Conservation (phyloP, 768 basidiomycete species). For the Agrocybe pediades region DNA sequence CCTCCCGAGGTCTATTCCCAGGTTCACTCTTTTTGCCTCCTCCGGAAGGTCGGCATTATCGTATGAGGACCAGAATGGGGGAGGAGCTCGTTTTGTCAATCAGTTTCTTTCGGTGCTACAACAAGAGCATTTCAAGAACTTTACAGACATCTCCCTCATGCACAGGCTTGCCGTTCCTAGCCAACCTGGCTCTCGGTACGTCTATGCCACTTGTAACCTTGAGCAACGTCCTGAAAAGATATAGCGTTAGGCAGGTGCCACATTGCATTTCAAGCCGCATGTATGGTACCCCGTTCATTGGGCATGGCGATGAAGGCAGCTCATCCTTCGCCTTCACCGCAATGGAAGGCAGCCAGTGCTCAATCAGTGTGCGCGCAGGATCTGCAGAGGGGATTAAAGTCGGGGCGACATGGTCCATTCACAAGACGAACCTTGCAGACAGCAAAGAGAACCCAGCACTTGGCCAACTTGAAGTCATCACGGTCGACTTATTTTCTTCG, state of each 20-base stretch:
- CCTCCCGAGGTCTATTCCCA: too few relatives aligned
- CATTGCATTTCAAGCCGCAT: neutral
- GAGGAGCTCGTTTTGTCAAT: too few relatives aligned
- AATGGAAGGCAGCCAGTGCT: too few relatives aligned
- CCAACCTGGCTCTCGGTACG: neutral
- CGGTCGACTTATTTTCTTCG: neutral
- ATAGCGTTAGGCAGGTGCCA: neutral
- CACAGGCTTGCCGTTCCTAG: neutral
- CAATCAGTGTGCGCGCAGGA: neutral
- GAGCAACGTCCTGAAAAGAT: neutral
- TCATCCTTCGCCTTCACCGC: neutral
- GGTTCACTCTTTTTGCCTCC: too few relatives aligned
- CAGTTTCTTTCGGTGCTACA: neutral
- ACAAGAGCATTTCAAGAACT: neutral
- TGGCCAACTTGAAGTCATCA: neutral
- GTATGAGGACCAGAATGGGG: neutral
- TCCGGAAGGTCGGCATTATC: too few relatives aligned
- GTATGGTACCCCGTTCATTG: neutral
- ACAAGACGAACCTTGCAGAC: neutral
- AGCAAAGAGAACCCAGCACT: neutral
- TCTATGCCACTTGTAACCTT: neutral
- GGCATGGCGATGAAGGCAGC: neutral
- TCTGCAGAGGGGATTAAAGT: neutral
- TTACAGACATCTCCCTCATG: neutral
- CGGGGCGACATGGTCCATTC: neutral